Evolutionary conservation across 176 grass and related monocot species (phyloP).

Genomic region (Ampelocalamus luodianensis): DNA sequence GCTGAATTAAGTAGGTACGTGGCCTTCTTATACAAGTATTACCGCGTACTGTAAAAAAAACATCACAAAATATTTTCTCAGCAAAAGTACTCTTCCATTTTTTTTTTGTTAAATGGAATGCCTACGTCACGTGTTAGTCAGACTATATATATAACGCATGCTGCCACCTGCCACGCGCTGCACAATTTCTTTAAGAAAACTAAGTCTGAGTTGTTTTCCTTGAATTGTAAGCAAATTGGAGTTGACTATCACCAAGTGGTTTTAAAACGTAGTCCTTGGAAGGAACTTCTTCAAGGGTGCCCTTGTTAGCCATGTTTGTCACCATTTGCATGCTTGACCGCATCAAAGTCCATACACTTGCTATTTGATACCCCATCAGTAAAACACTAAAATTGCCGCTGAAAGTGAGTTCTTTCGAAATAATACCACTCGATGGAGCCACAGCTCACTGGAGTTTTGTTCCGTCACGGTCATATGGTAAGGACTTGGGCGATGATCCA

Average conservation of each 20-base stretch:
- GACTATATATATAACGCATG: background rate
- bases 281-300: background rate
- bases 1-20: background rate
- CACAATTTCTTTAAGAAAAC: background rate
- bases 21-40: background rate
- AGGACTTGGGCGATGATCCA: background rate
- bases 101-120: background rate
- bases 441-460: too few relatives aligned
- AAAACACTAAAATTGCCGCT: background rate
- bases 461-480: background rate
- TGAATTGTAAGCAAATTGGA: conserved; percentile 1
- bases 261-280: background rate
- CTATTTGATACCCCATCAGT: background rate
- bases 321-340: conserved; percentile 4
- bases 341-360: background rate
- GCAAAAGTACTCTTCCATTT: background rate
- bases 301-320: background rate
- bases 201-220: background rate
- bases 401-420: background rate
- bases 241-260: background rate
- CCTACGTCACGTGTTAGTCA: background rate
- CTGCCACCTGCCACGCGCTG: background rate
- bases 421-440: too few relatives aligned
- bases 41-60: background rate
- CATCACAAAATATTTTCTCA: background rate